A percentile compares a stretch with the other conserved stretches of the same genome.
Conservation (phyloP, 2,329 filamentous ascomycete species). For the Microdochium paspali region DNA sequence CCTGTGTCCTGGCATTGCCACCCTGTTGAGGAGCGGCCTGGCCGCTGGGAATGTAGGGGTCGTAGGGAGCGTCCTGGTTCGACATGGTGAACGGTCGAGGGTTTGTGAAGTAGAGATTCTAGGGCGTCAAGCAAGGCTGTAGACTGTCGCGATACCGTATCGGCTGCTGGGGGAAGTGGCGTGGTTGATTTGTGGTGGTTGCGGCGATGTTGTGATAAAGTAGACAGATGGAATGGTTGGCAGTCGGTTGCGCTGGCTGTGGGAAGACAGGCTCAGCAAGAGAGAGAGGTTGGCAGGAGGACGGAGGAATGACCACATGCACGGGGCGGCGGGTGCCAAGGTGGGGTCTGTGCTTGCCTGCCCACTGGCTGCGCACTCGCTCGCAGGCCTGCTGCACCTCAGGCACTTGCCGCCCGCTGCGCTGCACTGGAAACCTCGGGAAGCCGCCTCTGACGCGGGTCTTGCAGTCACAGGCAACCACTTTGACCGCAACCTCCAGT, state of each 20-base stretch:
- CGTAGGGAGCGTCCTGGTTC: constrained; percentile 59
- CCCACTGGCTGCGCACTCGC: too few species aligned
- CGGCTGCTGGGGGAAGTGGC: not conserved
- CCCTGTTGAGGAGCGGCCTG: constrained; percentile 34
- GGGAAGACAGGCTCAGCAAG: too few species aligned
- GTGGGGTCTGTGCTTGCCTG: too few species aligned
- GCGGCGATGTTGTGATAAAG: too few species aligned
- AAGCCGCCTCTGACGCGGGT: too few species aligned
- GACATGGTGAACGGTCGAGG: constrained; percentile 32
- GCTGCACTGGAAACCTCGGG: too few species aligned
- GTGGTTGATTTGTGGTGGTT: not conserved
- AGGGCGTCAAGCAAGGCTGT: not conserved
- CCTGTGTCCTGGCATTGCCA: constrained; percentile 45
- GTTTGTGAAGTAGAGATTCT: not conserved
- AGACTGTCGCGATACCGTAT: not conserved
- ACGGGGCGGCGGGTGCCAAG: not conserved
- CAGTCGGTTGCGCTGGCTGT: not conserved
- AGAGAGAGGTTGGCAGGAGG: not conserved
- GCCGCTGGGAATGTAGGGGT: constrained; percentile 78
- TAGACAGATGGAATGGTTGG: not conserved
- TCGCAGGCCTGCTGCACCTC: too few species aligned
- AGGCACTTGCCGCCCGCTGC: too few species aligned
- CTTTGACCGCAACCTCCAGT: too few species aligned
- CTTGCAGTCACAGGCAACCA: too few species aligned
- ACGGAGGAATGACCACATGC: not conserved